Conservation (phyloP, 2,329 filamentous ascomycete genomes). For the Ophiosphaerella herpotricha region DNA sequence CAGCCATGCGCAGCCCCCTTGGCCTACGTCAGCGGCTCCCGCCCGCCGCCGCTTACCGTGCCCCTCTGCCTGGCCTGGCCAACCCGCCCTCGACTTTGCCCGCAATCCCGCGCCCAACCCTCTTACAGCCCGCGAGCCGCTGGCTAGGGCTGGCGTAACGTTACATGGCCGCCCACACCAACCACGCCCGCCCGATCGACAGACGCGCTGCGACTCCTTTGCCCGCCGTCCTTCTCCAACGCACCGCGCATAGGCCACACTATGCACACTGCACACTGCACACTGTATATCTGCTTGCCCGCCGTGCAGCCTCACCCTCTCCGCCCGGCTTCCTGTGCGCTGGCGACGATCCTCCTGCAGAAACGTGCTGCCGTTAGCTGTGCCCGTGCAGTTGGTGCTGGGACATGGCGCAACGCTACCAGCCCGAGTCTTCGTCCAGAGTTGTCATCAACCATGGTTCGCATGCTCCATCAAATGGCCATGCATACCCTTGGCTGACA, state of each 20-base stretch:
- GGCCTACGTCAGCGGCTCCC: conserved; percentile 15
- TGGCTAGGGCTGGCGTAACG: not conserved
- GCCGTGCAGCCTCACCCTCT: no score
- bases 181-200: not conserved
- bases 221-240: no score
- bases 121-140: not conserved
- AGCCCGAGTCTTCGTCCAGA: not conserved
- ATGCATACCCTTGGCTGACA: no score
- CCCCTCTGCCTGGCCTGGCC: not conserved
- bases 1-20: not conserved
- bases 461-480: not conserved
- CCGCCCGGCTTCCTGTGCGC: no score
- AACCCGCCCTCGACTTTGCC: conserved; percentile 9
- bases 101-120: conserved; percentile 1
- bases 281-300: no score
- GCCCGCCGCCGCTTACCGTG: not conserved
- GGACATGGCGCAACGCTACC: not conserved
- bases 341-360: not conserved
- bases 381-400: not conserved
- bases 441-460: not conserved
- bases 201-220: not conserved
- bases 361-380: not conserved
- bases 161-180: not conserved
- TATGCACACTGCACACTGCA: no score
- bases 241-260: no score